Conservation (phyloP, 2,329 filamentous ascomycete species). For the Cercospora sesami region DNA sequence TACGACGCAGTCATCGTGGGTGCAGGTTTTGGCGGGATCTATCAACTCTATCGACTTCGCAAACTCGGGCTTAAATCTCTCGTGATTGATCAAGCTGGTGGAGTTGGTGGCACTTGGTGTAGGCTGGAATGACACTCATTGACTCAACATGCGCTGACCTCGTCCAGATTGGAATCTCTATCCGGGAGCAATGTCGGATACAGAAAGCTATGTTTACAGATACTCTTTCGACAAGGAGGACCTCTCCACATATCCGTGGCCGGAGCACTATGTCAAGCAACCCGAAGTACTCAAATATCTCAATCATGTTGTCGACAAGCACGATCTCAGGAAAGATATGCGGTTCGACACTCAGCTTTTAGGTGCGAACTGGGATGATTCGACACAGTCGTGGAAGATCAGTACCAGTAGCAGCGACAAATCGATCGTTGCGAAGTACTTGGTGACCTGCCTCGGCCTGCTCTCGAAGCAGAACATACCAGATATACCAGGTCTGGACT, state of each 20-base stretch:
- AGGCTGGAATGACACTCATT: not conserved
- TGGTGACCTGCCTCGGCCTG: constrained; percentile 44
- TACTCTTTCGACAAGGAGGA: constrained; percentile 41
- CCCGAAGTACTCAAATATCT: constrained; percentile 40
- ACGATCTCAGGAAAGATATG: constrained; percentile 27
- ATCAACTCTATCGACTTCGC: constrained; percentile 23
- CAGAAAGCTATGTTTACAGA: constrained; percentile 34
- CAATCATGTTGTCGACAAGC: constrained; percentile 24
- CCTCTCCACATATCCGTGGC: constrained; percentile 41
- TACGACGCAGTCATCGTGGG: constrained; percentile 35
- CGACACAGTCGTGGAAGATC: constrained; percentile 15
- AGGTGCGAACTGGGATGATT: constrained; percentile 32
- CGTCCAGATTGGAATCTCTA: constrained; percentile 44
- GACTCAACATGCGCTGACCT: constrained; percentile 24
- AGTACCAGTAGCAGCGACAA: constrained; percentile 3
- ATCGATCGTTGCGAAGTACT: constrained; percentile 32
- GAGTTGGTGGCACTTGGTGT: constrained; percentile 41
- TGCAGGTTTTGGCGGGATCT: constrained; percentile 35
- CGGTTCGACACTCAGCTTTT: constrained; percentile 24
- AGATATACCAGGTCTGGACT: constrained; percentile 40
- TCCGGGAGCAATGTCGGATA: constrained; percentile 32
- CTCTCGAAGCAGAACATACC: constrained; percentile 43
- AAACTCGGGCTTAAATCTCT: constrained; percentile 29
- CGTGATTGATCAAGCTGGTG: constrained; percentile 47
- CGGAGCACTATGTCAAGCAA: constrained; percentile 45